phyloP scores from a whole-genome alignment of 164 flowering plant genomes.

The grape (Vitis vinifera) region DNA sequence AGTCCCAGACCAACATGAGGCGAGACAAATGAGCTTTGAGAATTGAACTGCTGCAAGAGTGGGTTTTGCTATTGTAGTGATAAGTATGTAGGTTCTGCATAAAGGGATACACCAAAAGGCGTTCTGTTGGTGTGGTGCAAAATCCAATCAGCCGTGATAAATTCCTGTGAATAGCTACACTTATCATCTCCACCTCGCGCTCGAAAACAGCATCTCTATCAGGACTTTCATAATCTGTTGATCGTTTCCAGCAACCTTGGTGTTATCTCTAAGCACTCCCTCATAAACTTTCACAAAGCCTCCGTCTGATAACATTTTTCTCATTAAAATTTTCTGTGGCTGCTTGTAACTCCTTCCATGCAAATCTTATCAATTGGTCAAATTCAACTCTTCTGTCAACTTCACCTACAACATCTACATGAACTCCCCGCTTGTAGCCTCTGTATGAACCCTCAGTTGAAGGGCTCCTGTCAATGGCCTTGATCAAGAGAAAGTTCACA shows the following conservation, averaged over 20 bases:
- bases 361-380: constrained; percentile 86
- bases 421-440: too few relatives aligned
- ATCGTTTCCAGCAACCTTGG: constrained; percentile 86
- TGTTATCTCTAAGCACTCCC: constrained; percentile 79
- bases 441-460: too few relatives aligned
- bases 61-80: too few relatives aligned
- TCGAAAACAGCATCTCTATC: constrained; percentile 93
- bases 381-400: constrained; percentile 89
- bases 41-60: constrained; percentile 53
- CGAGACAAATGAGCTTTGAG: constrained; percentile 64
- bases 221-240: constrained; percentile 88
- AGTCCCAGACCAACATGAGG: constrained; percentile 73
- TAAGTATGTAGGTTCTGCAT: constrained; percentile 66
- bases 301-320: constrained; percentile 92
- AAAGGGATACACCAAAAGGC: constrained; percentile 88
- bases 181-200: constrained; percentile 97
- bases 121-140: constrained; percentile 90
- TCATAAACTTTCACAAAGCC: constrained; percentile 95
- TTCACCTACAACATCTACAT: constrained; percentile 50
- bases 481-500: too few relatives aligned
- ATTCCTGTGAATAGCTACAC: constrained; percentile 93
- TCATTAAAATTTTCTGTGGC: constrained; percentile 91
- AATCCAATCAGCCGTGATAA: constrained; percentile 82
- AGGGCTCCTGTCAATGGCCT: too few relatives aligned
- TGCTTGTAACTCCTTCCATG: constrained; percentile 87